Conservation (phyloP, 2,329 filamentous ascomycete genomes). For the Chaetomiaceae sp. region DNA sequence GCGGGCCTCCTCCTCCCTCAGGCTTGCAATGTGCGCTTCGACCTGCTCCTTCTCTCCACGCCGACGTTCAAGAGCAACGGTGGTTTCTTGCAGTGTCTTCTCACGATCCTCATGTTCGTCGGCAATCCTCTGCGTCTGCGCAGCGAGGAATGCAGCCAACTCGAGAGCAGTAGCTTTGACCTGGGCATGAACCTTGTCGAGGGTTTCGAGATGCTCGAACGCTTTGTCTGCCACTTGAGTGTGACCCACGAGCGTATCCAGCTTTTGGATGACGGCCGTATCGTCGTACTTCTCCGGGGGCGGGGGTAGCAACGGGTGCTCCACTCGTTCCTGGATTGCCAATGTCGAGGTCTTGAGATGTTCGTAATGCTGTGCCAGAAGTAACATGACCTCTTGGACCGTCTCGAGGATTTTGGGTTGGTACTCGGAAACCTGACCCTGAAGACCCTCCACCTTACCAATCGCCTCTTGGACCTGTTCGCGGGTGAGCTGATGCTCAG, state of each 20-base stretch:
- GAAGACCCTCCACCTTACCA: constrained; percentile 65
- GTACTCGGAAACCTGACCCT: constrained; percentile 72
- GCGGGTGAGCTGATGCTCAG: constrained; percentile 75
- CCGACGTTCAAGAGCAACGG: constrained; percentile 67
- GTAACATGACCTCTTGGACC: constrained; percentile 74
- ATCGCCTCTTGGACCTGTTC: constrained; percentile 73
- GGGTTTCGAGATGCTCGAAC: constrained; percentile 67
- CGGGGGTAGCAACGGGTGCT: constrained; percentile 55
- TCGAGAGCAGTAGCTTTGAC: constrained; percentile 79
- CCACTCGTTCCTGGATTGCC: constrained; percentile 52
- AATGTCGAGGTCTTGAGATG: constrained; percentile 65
- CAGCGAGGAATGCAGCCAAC: constrained; percentile 73
- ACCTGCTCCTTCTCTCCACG: constrained; percentile 22
- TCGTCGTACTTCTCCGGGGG: constrained; percentile 61
- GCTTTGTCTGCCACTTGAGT: constrained; percentile 61
- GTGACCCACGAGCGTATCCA: constrained; percentile 55
- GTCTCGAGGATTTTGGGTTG: constrained; percentile 84
- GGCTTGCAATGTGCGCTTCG: constrained; percentile 16
- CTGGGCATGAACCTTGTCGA: constrained; percentile 84
- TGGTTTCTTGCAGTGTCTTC: constrained; percentile 72
- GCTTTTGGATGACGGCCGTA: constrained; percentile 51
- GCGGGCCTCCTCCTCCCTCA: constrained; percentile 22
- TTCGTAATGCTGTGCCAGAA: constrained; percentile 83
- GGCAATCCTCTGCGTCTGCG: constrained; percentile 66
- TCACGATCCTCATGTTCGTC: constrained; percentile 75